Conservation (phyloP, 768 basidiomycete genomes). For the Phlebiopsis gigantea region DNA sequence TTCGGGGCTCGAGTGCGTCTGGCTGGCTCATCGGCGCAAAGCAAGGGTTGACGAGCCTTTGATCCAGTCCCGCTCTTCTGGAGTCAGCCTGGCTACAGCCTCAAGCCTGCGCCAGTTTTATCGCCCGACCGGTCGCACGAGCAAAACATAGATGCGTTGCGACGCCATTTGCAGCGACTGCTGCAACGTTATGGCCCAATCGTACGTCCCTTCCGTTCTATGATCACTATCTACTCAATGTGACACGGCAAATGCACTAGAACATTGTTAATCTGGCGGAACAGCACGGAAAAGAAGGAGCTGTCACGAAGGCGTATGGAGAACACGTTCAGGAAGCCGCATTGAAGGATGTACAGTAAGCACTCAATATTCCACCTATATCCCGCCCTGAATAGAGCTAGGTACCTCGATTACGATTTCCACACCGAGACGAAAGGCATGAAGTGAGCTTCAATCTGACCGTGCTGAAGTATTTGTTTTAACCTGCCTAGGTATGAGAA, state of each 20-base stretch:
- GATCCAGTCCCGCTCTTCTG: conserved; percentile 82
- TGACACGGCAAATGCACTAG: conserved; percentile 31
- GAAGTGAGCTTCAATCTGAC: conserved; percentile 51
- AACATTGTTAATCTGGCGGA: conserved; percentile 88
- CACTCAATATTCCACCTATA: not conserved
- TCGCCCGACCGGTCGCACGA: conserved; percentile 65
- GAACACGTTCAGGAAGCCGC: conserved; percentile 57
- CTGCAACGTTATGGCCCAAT: conserved; percentile 71
- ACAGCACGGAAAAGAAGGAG: conserved; percentile 81
- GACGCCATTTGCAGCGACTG: conserved; percentile 67
- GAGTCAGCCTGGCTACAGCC: conserved; percentile 81
- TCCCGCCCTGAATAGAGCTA: conserved; percentile 21
- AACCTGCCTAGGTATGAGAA: conserved; percentile 69
- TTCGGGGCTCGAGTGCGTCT: conserved; percentile 81
- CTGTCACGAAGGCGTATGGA: conserved; percentile 72
- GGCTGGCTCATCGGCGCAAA: not conserved
- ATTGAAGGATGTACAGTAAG: conserved; percentile 53
- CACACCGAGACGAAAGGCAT: conserved; percentile 92
- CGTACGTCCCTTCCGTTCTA: conserved; percentile 35
- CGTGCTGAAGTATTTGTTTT: not conserved
- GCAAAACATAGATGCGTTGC: conserved; percentile 66
- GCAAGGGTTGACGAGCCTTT: not conserved
- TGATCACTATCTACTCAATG: not conserved
- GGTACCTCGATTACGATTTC: conserved; percentile 87
- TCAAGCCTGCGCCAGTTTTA: conserved; percentile 84